Evolutionary conservation across 148 eudicot species (phyloP).

Genomic region (Amaranthus cruentus): DNA sequence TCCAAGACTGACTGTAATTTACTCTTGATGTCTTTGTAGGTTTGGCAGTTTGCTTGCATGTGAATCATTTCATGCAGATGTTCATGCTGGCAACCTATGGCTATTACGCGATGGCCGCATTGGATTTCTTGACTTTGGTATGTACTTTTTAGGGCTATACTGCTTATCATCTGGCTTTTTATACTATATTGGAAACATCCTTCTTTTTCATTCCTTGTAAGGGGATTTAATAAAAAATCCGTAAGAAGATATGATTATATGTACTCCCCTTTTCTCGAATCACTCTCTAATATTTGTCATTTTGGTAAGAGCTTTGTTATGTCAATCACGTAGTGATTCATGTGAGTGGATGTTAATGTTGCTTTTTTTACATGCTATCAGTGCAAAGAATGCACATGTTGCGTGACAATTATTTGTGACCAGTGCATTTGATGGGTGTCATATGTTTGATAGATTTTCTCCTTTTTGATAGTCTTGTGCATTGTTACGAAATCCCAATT

Average conservation of each 20-base stretch:
- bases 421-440: too few relatives aligned
- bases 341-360: background rate
- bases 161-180: background rate
- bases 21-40: conserved; percentile 43
- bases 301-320: conserved; percentile 4
- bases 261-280: background rate
- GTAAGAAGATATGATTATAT: background rate
- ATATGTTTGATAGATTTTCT: too few relatives aligned
- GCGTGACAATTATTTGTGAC: background rate
- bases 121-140: conserved; percentile 97
- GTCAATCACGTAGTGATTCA: background rate
- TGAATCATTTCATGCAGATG: conserved; percentile 96
- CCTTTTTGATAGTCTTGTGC: too few relatives aligned
- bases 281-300: background rate
- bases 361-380: background rate
- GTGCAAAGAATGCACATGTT: background rate
- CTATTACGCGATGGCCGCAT: conserved; percentile 90
- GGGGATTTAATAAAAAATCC: background rate
- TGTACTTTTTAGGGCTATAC: conserved; percentile 11
- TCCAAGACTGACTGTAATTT: background rate
- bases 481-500: too few relatives aligned
- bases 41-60: conserved; percentile 96
- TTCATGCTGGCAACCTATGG: conserved; percentile 99
- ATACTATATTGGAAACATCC: background rate
- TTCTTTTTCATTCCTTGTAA: background rate